Evolutionary conservation across 352 stramenopile genomes (phyloP), one percentile per base, ranked within the genome.

Genomic region (Pythium plurisporium): DNA sequence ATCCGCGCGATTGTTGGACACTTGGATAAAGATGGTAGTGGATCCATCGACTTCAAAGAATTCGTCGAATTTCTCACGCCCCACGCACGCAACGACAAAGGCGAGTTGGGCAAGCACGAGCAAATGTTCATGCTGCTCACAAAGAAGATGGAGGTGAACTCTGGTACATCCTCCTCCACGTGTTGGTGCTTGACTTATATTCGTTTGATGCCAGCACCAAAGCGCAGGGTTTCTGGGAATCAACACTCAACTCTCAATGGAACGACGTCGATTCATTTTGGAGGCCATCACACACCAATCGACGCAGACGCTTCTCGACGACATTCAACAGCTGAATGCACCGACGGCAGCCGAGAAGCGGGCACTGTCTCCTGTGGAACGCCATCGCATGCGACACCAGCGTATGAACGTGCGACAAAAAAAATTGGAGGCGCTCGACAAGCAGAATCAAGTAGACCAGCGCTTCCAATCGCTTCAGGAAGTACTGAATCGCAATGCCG

Each of bases 141-240:
- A 5, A 74, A 86, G 57, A 89, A 87, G 51, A 91, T 91, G 82
- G 79, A 88, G 74, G 75, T 86, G 51, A 44, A n/a, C n/a, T n/a
- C n/a, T n/a, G n/a, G n/a, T n/a, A n/a, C n/a, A n/a, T n/a, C n/a
- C n/a, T n/a, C n/a, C n/a, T n/a, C n/a, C n/a, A n/a, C n/a, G n/a
- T n/a, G n/a, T n/a, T n/a, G n/a, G n/a, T n/a, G n/a, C n/a, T n/a
- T n/a, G n/a, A n/a, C n/a, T n/a, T n/a, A n/a, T n/a, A n/a, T n/a
- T n/a, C n/a, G n/a, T n/a, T n/a, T n/a, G n/a, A 44, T n/a, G 3
- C 11, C 43, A 89, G 80, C 76, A 86, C 19, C 82, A 91, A 53
- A 88, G 76, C 49, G 68, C 70, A 26, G 79, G 82, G 0, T 87
- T 87, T 27, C 59, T 91, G 11, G 79, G 86, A 11, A 87, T 89